A percentile compares a stretch with the other conserved stretches of the same genome.
phyloP scores from a whole-genome alignment of 805 yeast species.

The Pichia exigua region DNA sequence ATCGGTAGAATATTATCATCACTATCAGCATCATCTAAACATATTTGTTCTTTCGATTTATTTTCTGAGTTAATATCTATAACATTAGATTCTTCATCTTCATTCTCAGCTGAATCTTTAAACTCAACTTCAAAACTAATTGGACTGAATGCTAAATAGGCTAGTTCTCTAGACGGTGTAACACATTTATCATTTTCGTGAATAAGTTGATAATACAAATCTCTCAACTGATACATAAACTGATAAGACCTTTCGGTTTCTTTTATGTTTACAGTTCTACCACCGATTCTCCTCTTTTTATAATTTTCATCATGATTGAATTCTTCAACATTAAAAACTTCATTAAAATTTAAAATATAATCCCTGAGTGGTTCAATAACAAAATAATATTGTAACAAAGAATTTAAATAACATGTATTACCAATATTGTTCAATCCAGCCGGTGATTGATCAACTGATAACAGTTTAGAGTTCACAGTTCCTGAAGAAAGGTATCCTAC shows the following conservation, averaged over 20 bases:
- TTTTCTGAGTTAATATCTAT: not conserved
- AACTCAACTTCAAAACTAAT: slow-evolving; percentile 49
- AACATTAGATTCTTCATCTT: not conserved
- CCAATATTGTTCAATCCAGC: slow-evolving; percentile 93
- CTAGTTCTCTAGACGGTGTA: slow-evolving; percentile 75
- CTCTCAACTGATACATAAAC: slow-evolving; percentile 66
- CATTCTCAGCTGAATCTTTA: not conserved
- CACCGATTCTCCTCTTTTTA: slow-evolving; percentile 69
- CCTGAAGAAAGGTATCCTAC: slow-evolving; percentile 54
- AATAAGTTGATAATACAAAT: slow-evolving; percentile 63
- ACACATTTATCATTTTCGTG: slow-evolving; percentile 56
- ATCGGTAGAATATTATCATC: not conserved
- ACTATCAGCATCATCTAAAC: not conserved
- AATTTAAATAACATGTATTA: slow-evolving; percentile 90
- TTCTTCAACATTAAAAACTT: slow-evolving; percentile 19
- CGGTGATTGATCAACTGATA: slow-evolving; percentile 71
- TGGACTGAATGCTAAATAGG: slow-evolving; percentile 79
- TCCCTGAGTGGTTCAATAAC: slow-evolving; percentile 75
- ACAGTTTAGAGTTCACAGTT: slow-evolving; percentile 44
- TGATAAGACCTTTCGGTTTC: slow-evolving; percentile 80
- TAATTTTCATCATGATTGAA: slow-evolving; percentile 29
- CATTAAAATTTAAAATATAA: slow-evolving; percentile 49
- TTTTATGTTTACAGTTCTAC: slow-evolving; percentile 66
- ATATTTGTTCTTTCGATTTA: not conserved
- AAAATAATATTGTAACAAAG: slow-evolving; percentile 84